phyloP scores from a whole-genome alignment of 352 stramenopile species.

The Elongisporangium anandrum region DNA sequence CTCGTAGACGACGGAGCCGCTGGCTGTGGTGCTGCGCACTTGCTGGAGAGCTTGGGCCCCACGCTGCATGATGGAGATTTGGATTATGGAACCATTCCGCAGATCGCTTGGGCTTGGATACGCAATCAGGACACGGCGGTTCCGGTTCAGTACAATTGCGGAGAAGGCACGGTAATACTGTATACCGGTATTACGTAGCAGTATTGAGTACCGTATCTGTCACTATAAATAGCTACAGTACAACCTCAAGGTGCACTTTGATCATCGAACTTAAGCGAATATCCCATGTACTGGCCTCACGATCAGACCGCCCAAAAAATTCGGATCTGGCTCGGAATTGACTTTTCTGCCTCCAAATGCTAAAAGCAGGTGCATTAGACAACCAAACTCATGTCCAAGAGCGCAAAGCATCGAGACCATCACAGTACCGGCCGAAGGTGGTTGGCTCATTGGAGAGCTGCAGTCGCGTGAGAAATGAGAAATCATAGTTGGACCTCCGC shows the following conservation, averaged over 20 bases:
- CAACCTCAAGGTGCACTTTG: background rate
- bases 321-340: background rate
- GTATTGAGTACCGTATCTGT: background rate
- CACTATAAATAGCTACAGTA: background rate
- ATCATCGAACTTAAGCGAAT: background rate
- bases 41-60: background rate
- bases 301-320: background rate
- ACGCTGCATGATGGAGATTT: background rate
- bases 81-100: background rate
- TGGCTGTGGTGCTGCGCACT: constrained; percentile 84
- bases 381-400: too few species aligned
- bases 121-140: background rate
- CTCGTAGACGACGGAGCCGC: constrained; percentile 85
- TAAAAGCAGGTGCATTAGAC: background rate
- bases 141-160: background rate
- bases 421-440: background rate
- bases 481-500: background rate
- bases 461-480: background rate
- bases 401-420: background rate
- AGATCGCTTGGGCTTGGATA: background rate
- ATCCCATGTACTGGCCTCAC: too few species aligned
- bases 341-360: background rate
- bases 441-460: background rate
- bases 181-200: too few species aligned
- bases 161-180: background rate